These are phyloP conservation scores for Ceratocystis huliohia DNA, from an alignment of 2,329 filamentous ascomycete genomes.

Conservation along the genomic window DNA sequence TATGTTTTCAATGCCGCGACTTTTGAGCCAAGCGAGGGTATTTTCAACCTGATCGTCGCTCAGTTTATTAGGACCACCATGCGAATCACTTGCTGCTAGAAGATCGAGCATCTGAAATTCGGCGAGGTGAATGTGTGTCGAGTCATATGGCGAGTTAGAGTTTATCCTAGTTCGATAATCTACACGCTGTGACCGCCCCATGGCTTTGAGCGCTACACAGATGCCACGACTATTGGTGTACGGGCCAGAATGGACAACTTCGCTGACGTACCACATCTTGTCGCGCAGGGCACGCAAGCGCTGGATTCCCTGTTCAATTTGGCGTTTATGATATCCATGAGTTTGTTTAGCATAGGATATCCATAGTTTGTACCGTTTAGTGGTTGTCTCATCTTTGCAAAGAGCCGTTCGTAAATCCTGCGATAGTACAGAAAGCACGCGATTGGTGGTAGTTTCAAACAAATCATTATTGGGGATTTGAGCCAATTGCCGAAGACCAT, in stretches of 20 bases:
- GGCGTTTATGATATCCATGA: slow-evolving; percentile 61
- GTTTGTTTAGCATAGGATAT: slow-evolving; percentile 73
- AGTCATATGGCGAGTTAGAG: slow-evolving; percentile 34
- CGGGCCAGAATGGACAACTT: slow-evolving; percentile 76
- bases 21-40: slow-evolving; percentile 68
- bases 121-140: slow-evolving; percentile 62
- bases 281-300: slow-evolving; percentile 65
- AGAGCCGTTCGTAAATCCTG: slow-evolving; percentile 58
- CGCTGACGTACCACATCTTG: slow-evolving; percentile 98
- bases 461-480: slow-evolving; percentile 48
- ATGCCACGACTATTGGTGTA: slow-evolving; percentile 83
- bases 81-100: slow-evolving; percentile 66
- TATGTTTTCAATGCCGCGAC: slow-evolving; percentile 77
- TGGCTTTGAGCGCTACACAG: slow-evolving; percentile 75
- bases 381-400: slow-evolving; percentile 54
- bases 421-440: slow-evolving; percentile 60
- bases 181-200: slow-evolving; percentile 56
- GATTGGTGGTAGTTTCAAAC: slow-evolving; percentile 55
- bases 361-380: slow-evolving; percentile 70
- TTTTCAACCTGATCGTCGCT: slow-evolving; percentile 90
- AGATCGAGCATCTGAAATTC: slow-evolving; percentile 80
- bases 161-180: slow-evolving; percentile 5
- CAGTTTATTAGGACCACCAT: slow-evolving; percentile 86
- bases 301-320: slow-evolving; percentile 62
- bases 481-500: slow-evolving; percentile 62